Percentiles rank a stretch among this genome's conserved stretches.
Conservation (phyloP, 2,329 filamentous ascomycete genomes). For the Ceratocystis colombiana region DNA sequence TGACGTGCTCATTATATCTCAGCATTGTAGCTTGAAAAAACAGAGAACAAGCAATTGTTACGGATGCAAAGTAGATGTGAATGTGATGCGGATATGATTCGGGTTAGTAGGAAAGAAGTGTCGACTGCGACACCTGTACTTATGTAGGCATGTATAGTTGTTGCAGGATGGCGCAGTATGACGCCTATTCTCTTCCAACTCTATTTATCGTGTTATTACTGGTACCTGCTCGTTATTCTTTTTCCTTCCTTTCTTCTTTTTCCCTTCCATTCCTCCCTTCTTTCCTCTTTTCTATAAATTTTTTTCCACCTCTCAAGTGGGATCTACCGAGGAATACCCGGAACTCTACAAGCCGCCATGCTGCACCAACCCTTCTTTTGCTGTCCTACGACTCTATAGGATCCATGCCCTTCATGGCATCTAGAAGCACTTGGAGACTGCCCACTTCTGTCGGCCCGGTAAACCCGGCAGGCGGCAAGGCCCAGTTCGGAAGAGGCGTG, state of each 20-base stretch:
- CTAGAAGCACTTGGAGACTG: constrained; percentile 48
- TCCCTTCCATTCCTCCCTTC: not conserved
- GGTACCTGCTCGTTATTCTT: not conserved
- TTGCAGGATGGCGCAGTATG: not conserved
- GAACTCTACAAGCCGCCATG: too few species aligned
- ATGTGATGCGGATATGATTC: too few species aligned
- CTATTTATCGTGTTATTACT: not conserved
- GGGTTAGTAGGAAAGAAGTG: not conserved
- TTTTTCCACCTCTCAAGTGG: not conserved
- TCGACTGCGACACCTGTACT: not conserved
- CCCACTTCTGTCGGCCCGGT: constrained; percentile 62
- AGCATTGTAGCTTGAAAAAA: not conserved
- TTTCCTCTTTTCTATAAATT: not conserved
- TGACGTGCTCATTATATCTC: not conserved
- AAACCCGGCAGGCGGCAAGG: constrained; percentile 63
- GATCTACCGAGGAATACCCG: constrained; percentile 12
- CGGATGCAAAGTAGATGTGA: too few species aligned
- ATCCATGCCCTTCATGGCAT: constrained; percentile 42
- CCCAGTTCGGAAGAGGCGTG: constrained; percentile 78
- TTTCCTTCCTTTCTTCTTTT: not conserved
- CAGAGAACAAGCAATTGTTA: too few species aligned
- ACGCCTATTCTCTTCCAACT: not conserved
- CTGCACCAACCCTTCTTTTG: not conserved
- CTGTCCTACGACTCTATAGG: constrained; percentile 18
- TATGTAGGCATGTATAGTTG: too few species aligned